Conservation (phyloP, 306 rosid species). For the Carpinus fangiana region DNA sequence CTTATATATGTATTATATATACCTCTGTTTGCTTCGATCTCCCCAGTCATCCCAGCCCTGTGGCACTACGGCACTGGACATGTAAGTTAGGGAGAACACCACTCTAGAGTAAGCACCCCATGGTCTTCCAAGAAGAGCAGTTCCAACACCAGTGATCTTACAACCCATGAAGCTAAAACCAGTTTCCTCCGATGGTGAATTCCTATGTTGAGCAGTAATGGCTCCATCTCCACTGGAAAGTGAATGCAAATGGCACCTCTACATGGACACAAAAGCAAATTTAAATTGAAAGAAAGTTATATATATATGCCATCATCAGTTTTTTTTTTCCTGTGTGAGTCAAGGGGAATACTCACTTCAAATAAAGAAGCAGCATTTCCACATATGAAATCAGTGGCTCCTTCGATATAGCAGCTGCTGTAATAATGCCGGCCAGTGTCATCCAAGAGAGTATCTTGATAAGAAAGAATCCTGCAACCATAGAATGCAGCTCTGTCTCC, state of each 20-base stretch:
- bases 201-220: slow-evolving; percentile 51
- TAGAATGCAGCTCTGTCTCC: slow-evolving; percentile 43
- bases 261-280: slow-evolving; percentile 10
- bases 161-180: slow-evolving; percentile 50
- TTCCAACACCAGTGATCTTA: slow-evolving; percentile 39
- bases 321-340: neutral
- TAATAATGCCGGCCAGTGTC: slow-evolving; percentile 54
- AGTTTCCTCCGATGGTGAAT: slow-evolving; percentile 49
- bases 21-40: slow-evolving; percentile 40
- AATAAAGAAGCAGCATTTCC: slow-evolving; percentile 53
- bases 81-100: slow-evolving; percentile 47
- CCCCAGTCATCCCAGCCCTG: slow-evolving; percentile 67
- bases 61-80: slow-evolving; percentile 39
- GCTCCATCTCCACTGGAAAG: slow-evolving; percentile 39
- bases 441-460: slow-evolving; percentile 55
- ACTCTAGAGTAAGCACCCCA: slow-evolving; percentile 58
- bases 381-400: slow-evolving; percentile 57
- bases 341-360: slow-evolving; percentile 25
- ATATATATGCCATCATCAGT: neutral
- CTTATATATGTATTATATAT: neutral
- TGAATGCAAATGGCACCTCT: slow-evolving; percentile 55
- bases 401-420: slow-evolving; percentile 51
- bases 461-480: slow-evolving; percentile 46
- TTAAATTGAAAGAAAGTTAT: too few species aligned
- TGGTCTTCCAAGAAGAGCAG: slow-evolving; percentile 49